Base-by-base conservation (phyloP, 768 basidiomycete species). In the Pleurotus eryngii region DNA sequence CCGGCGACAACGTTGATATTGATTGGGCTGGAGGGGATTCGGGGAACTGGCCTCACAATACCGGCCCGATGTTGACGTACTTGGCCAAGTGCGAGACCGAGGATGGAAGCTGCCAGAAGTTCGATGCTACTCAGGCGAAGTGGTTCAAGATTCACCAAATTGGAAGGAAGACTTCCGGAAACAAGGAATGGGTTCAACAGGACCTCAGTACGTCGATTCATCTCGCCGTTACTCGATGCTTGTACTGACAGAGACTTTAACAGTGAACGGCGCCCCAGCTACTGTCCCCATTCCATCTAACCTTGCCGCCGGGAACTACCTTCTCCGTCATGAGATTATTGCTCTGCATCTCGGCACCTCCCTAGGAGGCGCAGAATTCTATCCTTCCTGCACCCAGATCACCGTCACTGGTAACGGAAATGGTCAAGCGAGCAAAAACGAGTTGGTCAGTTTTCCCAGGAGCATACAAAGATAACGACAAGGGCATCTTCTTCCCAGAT, bases 241-340 rank as follows among this genome's bases (percentile, higher is more conserved):
- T 45, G 15, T 57, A 17, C 17, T 35, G 38, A 17, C 15, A 17
- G 5, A 22, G 45, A 18, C 9, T 51, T 24, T 18, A 15, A 14
- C 60, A 78, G 79, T 77, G 70, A 60, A 68, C 6, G 80, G 83
- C 9, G 62, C 55, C 2, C 66, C 74, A 2, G 76, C 76, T 0
- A 73, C 65, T 12, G 70, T 80, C 1, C 74, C 70, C 0, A 63
- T 86, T 48, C 85, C 84, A 1, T 59, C 70, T 17, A 79, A 77
- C 46, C 67, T 92, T 54, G 75, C 82, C 2, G 70, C 86, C 2
- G 90, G 90, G 5, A 82, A 87, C 62, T 92, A 92, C 67, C 74
- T 92, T 57, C 67, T 91, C 65, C 87, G 90, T 1, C 85, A 90
- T 68, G 90, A 92, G 67, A 86, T 92, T 69, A 85, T 92, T 67